Evolutionary conservation across 2,329 filamentous ascomycete genomes (phyloP).

Genomic region (Talaromyces sp.): DNA sequence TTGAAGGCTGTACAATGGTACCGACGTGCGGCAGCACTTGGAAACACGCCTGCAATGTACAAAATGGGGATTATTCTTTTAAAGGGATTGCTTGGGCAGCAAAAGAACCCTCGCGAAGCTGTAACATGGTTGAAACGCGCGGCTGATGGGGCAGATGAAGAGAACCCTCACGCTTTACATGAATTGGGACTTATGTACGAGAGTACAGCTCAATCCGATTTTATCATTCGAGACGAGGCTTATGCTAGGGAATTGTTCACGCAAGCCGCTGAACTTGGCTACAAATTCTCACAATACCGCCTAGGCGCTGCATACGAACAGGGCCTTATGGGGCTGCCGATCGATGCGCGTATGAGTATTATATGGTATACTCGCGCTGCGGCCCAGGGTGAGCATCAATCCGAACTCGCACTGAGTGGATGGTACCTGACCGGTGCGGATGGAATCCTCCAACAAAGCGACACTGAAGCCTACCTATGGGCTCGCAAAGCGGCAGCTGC

Average conservation of each 20-base stretch:
- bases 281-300: constrained; percentile 92
- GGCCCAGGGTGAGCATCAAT: constrained; percentile 89
- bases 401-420: constrained; percentile 77
- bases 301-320: constrained; percentile 88
- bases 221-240: constrained; percentile 72
- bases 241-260: constrained; percentile 80
- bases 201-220: constrained; percentile 58
- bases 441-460: constrained; percentile 82
- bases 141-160: constrained; percentile 77
- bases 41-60: constrained; percentile 94
- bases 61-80: constrained; percentile 95
- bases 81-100: constrained; percentile 89
- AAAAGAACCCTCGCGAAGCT: constrained; percentile 76
- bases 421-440: constrained; percentile 94
- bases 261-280: constrained; percentile 81
- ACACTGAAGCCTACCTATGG: constrained; percentile 96
- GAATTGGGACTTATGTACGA: constrained; percentile 69
- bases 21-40: constrained; percentile 82
- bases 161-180: constrained; percentile 93
- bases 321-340: constrained; percentile 73
- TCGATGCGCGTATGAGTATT: constrained; percentile 81
- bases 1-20: constrained; percentile 98
- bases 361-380: constrained; percentile 92
- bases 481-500: constrained; percentile 87
- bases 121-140: constrained; percentile 91